Conservation (phyloP, 345 rosid species). For the Salix caprea region DNA sequence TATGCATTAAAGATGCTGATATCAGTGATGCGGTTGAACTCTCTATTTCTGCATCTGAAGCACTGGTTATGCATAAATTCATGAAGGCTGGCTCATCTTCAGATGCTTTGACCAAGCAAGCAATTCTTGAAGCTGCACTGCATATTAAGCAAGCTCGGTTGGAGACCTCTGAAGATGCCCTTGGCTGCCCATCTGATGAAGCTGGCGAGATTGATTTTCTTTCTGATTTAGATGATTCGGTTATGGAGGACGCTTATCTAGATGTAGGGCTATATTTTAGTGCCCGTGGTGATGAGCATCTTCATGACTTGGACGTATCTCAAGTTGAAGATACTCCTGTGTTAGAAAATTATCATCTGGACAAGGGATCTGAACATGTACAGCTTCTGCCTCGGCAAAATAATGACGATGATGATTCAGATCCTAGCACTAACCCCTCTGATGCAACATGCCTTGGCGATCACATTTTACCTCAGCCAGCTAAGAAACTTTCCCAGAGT, state of each 20-base stretch:
- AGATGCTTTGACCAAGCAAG: constrained; percentile 27
- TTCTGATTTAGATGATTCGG: constrained; percentile 39
- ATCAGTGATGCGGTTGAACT: constrained; percentile 45
- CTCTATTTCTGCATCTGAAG: constrained; percentile 69
- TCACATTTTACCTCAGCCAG: constrained; percentile 17
- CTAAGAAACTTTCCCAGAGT: constrained; percentile 20
- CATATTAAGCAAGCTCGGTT: constrained; percentile 55
- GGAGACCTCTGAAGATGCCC: constrained; percentile 24
- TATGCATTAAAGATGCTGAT: constrained; percentile 29
- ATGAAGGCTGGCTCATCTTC: constrained; percentile 33
- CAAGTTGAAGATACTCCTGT: constrained; percentile 46
- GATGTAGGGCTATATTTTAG: constrained; percentile 45
- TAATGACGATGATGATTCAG: constrained; percentile 10
- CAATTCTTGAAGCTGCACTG: constrained; percentile 59
- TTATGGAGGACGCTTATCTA: constrained; percentile 45
- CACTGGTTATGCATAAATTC: constrained; percentile 51
- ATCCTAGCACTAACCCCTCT: constrained; percentile 10
- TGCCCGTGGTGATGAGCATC: constrained; percentile 16
- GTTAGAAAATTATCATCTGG: constrained; percentile 13
- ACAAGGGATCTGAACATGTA: constrained; percentile 13
- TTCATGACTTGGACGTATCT: constrained; percentile 33
- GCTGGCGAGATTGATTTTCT: constrained; percentile 36
- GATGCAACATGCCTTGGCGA: constrained; percentile 9
- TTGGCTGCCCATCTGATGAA: constrained; percentile 19
- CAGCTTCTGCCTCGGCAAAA: constrained; percentile 9